Percentiles rank a stretch among this genome's conserved stretches.
These are phyloP conservation scores for Chenopodium formosanum DNA, from an alignment of 148 eudicot genomes.

Conservation along the genomic window DNA sequence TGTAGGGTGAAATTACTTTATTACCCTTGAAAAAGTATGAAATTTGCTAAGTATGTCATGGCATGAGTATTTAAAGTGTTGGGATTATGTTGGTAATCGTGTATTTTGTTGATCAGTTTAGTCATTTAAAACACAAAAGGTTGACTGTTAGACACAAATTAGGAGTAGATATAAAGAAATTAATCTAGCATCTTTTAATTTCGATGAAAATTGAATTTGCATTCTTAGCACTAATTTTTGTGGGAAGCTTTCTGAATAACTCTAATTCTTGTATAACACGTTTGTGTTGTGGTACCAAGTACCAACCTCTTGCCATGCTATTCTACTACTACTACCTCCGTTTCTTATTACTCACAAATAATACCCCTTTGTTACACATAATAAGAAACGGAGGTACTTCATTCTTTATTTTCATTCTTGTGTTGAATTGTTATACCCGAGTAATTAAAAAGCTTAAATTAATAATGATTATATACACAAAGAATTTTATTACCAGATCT, in stretches of 20 bases:
- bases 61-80: conserved; percentile 24
- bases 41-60: conserved; percentile 10
- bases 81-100: conserved; percentile 27
- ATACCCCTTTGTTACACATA: too few relatives aligned
- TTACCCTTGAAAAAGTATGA: conserved; percentile 10
- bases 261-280: not conserved
- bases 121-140: conserved; percentile 2
- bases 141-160: conserved; percentile 15
- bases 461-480: too few relatives aligned
- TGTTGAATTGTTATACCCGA: too few relatives aligned
- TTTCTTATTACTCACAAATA: too few relatives aligned
- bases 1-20: not conserved
- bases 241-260: not conserved
- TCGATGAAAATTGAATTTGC: not conserved
- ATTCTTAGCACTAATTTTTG: not conserved
- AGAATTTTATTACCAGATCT: too few relatives aligned
- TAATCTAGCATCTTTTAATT: not conserved
- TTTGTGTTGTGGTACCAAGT: not conserved
- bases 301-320: not conserved
- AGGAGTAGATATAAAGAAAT: too few relatives aligned
- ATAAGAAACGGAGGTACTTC: too few relatives aligned
- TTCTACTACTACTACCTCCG: too few relatives aligned
- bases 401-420: too few relatives aligned
- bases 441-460: too few relatives aligned
- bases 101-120: conserved; percentile 8